Base-by-base conservation (phyloP, 208 protist genomes). In the Trypanosoma platydactyli region DNA sequence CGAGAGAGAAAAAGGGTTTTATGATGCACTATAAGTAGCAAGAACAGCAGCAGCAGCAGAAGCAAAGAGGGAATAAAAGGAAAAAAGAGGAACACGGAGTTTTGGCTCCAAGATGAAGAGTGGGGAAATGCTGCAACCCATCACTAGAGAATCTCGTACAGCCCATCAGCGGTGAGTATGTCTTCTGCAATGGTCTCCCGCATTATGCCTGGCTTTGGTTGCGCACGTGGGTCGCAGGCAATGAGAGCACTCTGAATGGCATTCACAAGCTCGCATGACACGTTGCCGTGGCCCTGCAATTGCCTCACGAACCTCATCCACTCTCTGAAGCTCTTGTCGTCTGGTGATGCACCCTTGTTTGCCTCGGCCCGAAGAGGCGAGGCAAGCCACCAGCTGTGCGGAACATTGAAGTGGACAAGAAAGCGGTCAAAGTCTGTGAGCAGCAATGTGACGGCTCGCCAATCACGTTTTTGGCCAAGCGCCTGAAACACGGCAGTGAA, bases 381-480 rank as follows among this genome's bases (percentile, higher is more conserved):
- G 20, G 42, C 6, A 22, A 64, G 33, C 65, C 66, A 80, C 38
- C 49, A 80, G 0, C 80, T 64, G 20, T 51, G 45, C 6, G 77
- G 33, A 29, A 89, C 72, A 13, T 75, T 78, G 64, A 86, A 77
- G 50, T 73, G 64, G 38, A 73, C 62, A 44, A 81, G 78, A 22
- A 86, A 76, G 15, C 62, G 52, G 13, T 81, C 68, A 69, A 73
- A 89, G 27, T 79, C 70, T 22, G 70, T 40, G 27, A 79, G 51
- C 6, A 86, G 59, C 15, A 12, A 42, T 22, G 20, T n/a, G 40
- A 84, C 42, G 0, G 44, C 64, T 1, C 56, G 45, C 51, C 59
- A 56, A 24, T 83, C 53, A 16, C 67, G 22, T 15, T 72, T 54
- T 22, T 51, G 60, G 27, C 52, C 67, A 45, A 78, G 68, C 22